These are phyloP conservation scores for Saccharum hybrid DNA, from an alignment of 202 grass and related monocot species.

Conservation along the genomic window DNA sequence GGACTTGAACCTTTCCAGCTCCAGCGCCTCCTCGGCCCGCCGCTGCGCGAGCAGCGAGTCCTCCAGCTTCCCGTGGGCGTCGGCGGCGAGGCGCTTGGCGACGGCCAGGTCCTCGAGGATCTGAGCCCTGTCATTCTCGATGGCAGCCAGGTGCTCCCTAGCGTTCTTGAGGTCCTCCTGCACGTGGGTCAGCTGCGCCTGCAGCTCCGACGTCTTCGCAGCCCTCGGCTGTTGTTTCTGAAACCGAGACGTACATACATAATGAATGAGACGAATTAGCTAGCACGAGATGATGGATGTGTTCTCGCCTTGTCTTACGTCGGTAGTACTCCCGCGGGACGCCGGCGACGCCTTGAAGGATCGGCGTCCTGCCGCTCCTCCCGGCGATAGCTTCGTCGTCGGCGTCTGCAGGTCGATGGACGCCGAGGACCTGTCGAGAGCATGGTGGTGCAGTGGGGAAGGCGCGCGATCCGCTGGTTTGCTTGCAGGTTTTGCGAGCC, in stretches of 20 bases:
- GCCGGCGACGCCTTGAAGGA: slow-evolving; percentile 52
- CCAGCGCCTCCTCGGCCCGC: slow-evolving; percentile 69
- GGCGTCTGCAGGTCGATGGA: slow-evolving; percentile 53
- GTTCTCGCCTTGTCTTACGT: slow-evolving; percentile 29
- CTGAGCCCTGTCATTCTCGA: slow-evolving; percentile 60
- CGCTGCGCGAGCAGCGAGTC: slow-evolving; percentile 49
- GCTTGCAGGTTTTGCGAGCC: slow-evolving; percentile 41
- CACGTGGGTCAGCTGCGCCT: slow-evolving; percentile 50
- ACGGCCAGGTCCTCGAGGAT: slow-evolving; percentile 57
- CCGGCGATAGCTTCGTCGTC: slow-evolving; percentile 38
- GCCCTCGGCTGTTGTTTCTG: slow-evolving; percentile 61
- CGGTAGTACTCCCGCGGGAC: slow-evolving; percentile 40
- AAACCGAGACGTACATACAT: not conserved
- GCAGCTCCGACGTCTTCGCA: slow-evolving; percentile 60
- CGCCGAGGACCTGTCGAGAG: slow-evolving; percentile 48
- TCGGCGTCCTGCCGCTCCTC: slow-evolving; percentile 48
- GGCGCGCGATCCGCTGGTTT: slow-evolving; percentile 43
- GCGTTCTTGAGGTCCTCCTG: slow-evolving; percentile 71
- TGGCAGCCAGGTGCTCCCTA: slow-evolving; percentile 49
- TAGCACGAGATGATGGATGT: not conserved
- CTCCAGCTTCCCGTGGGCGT: slow-evolving; percentile 58
- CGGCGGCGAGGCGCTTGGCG: slow-evolving; percentile 48
- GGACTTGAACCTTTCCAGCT: slow-evolving; percentile 74
- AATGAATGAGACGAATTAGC: not conserved
- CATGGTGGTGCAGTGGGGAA: slow-evolving; percentile 38